phyloP scores from a whole-genome alignment of 768 basidiomycete genomes.

The Hydnomerulius pinastri region DNA sequence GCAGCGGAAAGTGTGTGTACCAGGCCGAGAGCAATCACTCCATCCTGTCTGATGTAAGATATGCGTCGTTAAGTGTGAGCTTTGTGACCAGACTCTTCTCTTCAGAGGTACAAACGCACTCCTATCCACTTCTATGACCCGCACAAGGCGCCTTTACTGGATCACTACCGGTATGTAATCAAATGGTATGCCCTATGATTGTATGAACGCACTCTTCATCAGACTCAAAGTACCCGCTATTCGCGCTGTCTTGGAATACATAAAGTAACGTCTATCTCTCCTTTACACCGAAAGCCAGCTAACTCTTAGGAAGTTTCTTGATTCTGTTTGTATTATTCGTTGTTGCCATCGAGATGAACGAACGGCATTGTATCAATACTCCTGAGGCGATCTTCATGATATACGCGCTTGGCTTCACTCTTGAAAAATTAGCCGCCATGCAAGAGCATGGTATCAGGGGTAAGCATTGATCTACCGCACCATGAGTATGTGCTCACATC shows the following conservation, averaged over 20 bases:
- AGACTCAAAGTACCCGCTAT: constrained; percentile 93
- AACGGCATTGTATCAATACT: constrained; percentile 59
- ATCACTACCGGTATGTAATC: constrained; percentile 81
- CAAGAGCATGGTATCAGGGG: constrained; percentile 94
- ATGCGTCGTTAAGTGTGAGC: not conserved
- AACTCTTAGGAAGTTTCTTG: constrained; percentile 54
- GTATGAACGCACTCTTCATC: not conserved
- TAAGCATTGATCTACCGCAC: constrained; percentile 23
- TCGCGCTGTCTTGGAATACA: constrained; percentile 86
- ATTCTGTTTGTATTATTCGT: constrained; percentile 79
- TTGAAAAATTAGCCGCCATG: constrained; percentile 93
- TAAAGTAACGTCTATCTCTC: constrained; percentile 53
- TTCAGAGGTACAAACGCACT: constrained; percentile 87
- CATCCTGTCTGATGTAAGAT: constrained; percentile 81
- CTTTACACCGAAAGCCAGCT: not conserved
- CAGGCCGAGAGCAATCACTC: constrained; percentile 85
- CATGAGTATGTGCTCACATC: constrained; percentile 5
- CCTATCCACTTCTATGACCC: constrained; percentile 96
- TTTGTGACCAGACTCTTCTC: not conserved
- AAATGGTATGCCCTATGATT: not conserved
- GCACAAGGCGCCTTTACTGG: constrained; percentile 88
- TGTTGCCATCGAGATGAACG: constrained; percentile 74
- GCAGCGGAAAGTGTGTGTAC: constrained; percentile 89
- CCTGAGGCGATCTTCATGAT: constrained; percentile 78
- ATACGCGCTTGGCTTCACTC: constrained; percentile 77